phyloP scores from a whole-genome alignment of 179 eudicot genomes.

The Monotropa hypopitys region DNA sequence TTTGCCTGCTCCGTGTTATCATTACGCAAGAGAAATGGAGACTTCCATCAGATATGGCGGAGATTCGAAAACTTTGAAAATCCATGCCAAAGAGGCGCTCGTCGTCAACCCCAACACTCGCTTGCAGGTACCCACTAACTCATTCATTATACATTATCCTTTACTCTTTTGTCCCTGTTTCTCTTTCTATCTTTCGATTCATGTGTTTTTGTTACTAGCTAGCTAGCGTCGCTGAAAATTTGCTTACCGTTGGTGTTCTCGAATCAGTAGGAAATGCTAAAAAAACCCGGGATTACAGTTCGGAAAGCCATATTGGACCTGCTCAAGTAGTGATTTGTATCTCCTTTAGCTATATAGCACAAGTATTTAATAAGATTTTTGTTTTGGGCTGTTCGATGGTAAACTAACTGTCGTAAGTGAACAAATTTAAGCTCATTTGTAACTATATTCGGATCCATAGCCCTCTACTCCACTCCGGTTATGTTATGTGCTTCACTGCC shows the following conservation, averaged over 20 bases:
- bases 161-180: background rate
- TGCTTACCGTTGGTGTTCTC: background rate
- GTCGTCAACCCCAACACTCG: constrained; percentile 30
- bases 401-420: background rate
- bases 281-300: background rate
- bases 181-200: background rate
- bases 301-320: background rate
- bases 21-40: constrained; percentile 34
- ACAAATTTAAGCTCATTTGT: no score
- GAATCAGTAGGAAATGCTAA: background rate
- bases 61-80: constrained; percentile 43
- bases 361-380: no score
- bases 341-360: no score
- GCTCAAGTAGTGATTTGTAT: no score
- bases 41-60: constrained; percentile 57
- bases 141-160: background rate
- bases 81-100: constrained; percentile 66
- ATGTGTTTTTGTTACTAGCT: background rate
- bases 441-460: no score
- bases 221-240: background rate
- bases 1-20: no score
- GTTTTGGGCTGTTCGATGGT: no score
- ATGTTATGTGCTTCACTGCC: background rate
- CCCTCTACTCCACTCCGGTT: background rate
- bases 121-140: constrained; percentile 30